Evolutionary conservation across 345 rosid species (phyloP).

Genomic region (Gossypioides kirkii): DNA sequence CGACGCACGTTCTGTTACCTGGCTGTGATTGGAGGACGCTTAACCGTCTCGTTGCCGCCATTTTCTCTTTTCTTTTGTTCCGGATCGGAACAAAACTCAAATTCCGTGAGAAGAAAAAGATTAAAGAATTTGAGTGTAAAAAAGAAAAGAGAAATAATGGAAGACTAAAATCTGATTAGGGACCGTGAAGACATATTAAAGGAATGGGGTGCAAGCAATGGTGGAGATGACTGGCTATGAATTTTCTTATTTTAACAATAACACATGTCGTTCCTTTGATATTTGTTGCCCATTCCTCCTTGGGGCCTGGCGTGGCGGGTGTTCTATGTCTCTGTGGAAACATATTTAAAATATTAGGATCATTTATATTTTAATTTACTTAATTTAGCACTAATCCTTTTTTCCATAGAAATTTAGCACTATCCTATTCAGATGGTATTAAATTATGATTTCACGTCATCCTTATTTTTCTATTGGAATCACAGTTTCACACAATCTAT

Average conservation of each 20-base stretch:
- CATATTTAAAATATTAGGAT: too few relatives aligned
- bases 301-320: too few relatives aligned
- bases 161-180: not conserved
- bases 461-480: too few relatives aligned
- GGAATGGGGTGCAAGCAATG: not conserved
- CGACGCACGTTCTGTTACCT: conserved; percentile 88
- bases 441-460: too few relatives aligned
- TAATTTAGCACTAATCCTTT: too few relatives aligned
- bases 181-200: conserved; percentile 13
- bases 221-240: not conserved
- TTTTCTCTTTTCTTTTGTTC: not conserved
- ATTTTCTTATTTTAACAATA: not conserved
- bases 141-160: not conserved
- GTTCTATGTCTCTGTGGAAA: too few relatives aligned
- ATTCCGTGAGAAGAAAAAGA: not conserved
- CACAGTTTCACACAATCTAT: too few relatives aligned
- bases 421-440: too few relatives aligned
- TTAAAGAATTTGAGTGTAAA: not conserved
- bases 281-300: too few relatives aligned
- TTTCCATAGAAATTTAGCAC: too few relatives aligned
- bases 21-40: conserved; percentile 79
- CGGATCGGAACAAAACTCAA: conserved; percentile 9
- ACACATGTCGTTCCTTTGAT: not conserved
- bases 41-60: conserved; percentile 79
- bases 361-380: too few relatives aligned